Conservation (phyloP, 176 grass and related monocot species). For the Aegilops bicornis region DNA sequence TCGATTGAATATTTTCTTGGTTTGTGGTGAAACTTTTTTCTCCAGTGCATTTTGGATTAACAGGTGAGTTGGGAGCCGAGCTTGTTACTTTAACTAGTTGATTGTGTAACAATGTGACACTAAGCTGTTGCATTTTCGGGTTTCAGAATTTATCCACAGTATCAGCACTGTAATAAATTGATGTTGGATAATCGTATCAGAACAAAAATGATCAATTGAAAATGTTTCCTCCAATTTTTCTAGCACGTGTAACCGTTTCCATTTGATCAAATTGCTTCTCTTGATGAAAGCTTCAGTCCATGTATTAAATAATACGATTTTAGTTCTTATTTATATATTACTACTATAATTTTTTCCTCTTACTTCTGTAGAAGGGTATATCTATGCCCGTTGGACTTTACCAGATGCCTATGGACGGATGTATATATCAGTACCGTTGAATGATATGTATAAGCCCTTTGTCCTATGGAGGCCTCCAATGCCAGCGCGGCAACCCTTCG, state of each 20-base stretch:
- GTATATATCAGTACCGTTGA: not conserved
- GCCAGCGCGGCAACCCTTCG: not conserved
- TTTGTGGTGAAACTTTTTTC: not conserved
- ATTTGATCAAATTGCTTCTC: not conserved
- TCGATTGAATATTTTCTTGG: not conserved
- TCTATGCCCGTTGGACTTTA: not conserved
- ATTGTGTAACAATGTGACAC: not conserved
- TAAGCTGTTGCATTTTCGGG: not conserved
- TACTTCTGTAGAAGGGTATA: not conserved
- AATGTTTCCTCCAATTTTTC: not conserved
- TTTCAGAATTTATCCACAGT: not conserved
- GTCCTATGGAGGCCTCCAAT: not conserved
- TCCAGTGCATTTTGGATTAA: not conserved
- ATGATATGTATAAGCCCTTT: not conserved
- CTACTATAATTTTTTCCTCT: not conserved
- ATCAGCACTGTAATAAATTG: not conserved
- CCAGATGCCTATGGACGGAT: not conserved
- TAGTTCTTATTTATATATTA: not conserved
- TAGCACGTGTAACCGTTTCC: not conserved
- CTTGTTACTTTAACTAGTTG: not conserved
- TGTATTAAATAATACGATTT: not conserved
- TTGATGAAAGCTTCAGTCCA: not conserved
- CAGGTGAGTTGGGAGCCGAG: not conserved
- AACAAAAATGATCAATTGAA: not conserved
- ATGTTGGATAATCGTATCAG: not conserved